Conservation (phyloP, 2,329 filamentous ascomycete genomes). For the Aspergillus costaricaensis region DNA sequence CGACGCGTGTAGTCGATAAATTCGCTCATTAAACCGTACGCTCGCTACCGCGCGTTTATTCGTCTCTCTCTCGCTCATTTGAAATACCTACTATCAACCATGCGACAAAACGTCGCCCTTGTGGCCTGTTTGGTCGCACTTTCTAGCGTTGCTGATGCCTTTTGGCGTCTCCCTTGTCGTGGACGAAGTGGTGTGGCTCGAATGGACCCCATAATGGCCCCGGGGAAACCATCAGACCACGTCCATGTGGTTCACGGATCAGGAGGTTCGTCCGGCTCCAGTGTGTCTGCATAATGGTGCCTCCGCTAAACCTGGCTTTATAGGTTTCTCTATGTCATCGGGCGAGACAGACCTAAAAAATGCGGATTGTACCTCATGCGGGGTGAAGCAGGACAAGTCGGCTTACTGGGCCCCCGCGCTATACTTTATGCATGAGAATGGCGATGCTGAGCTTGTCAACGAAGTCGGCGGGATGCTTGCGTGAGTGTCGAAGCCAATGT, state of each 20-base stretch:
- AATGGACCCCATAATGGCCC: slow-evolving; percentile 74
- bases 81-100: slow-evolving; percentile 14
- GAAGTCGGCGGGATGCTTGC: slow-evolving; percentile 83
- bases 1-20: slow-evolving; percentile 19
- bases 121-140: slow-evolving; percentile 34
- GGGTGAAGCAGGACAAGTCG: slow-evolving; percentile 78
- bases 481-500: slow-evolving; percentile 54
- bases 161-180: slow-evolving; percentile 88
- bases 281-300: background rate
- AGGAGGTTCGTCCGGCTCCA: slow-evolving; percentile 61
- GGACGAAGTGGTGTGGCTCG: slow-evolving; percentile 68
- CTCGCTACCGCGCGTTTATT: slow-evolving; percentile 17
- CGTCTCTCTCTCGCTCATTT: slow-evolving; percentile 19
- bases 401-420: slow-evolving; percentile 81
- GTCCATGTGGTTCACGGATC: slow-evolving; percentile 76
- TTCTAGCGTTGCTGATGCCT: slow-evolving; percentile 57
- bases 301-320: slow-evolving; percentile 11
- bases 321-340: slow-evolving; percentile 66
- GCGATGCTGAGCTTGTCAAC: slow-evolving; percentile 67
- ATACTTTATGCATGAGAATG: slow-evolving; percentile 73
- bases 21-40: slow-evolving; percentile 11
- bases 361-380: slow-evolving; percentile 77
- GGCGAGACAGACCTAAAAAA: slow-evolving; percentile 59
- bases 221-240: slow-evolving; percentile 63
- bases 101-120: slow-evolving; percentile 23